Evolutionary conservation across 352 stramenopile genomes (phyloP), one percentile per base, ranked within the genome.

Genomic region (Globisporangium middletonii): DNA sequence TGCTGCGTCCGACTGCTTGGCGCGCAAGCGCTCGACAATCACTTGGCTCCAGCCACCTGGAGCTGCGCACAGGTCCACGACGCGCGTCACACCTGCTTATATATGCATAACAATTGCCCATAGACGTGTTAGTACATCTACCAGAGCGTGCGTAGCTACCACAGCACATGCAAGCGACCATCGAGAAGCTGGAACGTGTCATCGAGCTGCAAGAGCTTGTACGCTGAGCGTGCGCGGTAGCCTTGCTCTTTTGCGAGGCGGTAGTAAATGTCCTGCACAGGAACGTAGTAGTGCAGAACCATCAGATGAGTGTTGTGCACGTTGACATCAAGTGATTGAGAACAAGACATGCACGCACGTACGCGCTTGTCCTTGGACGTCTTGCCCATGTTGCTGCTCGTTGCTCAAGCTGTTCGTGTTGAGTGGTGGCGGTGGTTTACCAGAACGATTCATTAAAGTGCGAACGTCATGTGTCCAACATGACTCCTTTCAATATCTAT

Each of bases 141-240:
- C 8, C 26, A 28, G 1, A 28, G 1, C 1, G 50, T 28, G 19
- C 47, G 0, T 19, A n/a, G 46, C 23, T 9, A 26, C 8, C 7
- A 35, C 12, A 15, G 15, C 13, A 57, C 11, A 51, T 53, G 27
- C 37, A 49, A 26, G 44, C 18, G 44, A 72, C 76, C 70, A 23
- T 81, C 55, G 42, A 99, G 94, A 0, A 99, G 70, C 48, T 96
- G 73, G 71, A 99, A 99, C 51, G 98, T 96, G 59, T 98, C 96
- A 71, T 99, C 97, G 13, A 99, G 75, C 65, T 99, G 97, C 12
- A 99, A 66, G 19, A 99, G 72, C 65, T 99, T 99, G 79, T 98
- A 99, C 4, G 97, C 97, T 38, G 92, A 98, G 43, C 97, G 86
- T 37, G 98, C 97, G 61, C 98, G 81, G 72, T 98, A 99, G 28